Conservation (phyloP, 164 flowering plant genomes). For the Aristolochia californica region DNA sequence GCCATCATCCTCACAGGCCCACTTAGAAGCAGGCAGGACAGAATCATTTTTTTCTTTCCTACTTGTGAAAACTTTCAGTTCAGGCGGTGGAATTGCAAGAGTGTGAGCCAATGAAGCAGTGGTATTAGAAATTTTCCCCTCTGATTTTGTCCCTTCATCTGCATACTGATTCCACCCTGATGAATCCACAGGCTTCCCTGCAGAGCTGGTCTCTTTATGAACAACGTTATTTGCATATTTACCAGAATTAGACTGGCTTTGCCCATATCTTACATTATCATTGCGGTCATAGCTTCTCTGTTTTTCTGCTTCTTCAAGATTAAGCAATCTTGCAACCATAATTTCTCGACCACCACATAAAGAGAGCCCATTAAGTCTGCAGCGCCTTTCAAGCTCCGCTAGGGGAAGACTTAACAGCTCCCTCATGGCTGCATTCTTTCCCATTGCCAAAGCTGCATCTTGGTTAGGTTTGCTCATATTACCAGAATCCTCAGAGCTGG, state of each 20-base stretch:
- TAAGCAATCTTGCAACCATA: constrained; percentile 94
- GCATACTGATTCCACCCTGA: constrained; percentile 47
- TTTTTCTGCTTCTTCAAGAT: constrained; percentile 92
- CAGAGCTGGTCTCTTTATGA: constrained; percentile 28
- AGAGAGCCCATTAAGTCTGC: constrained; percentile 94
- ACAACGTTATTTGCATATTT: constrained; percentile 25
- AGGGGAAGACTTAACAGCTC: constrained; percentile 79
- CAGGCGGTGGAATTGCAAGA: constrained; percentile 50
- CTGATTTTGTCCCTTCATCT: constrained; percentile 35
- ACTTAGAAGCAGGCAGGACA: constrained; percentile 73
- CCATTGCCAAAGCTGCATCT: constrained; percentile 94
- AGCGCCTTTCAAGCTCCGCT: constrained; percentile 89
- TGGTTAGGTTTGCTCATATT: constrained; percentile 46
- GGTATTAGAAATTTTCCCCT: constrained; percentile 18
- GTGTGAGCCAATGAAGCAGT: constrained; percentile 25
- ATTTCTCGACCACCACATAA: constrained; percentile 93
- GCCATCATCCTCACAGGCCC: constrained; percentile 92
- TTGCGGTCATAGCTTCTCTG: constrained; percentile 64
- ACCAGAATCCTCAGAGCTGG: constrained; percentile 31
- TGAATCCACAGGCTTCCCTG: constrained; percentile 28
- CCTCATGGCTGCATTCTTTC: constrained; percentile 78
- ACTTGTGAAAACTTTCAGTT: constrained; percentile 41
- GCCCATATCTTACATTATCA: constrained; percentile 55
- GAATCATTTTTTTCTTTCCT: constrained; percentile 54
- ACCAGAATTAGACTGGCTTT: constrained; percentile 36